Base-by-base conservation (phyloP, 2,329 filamentous ascomycete species). In the Neobulgaria alba region DNA sequence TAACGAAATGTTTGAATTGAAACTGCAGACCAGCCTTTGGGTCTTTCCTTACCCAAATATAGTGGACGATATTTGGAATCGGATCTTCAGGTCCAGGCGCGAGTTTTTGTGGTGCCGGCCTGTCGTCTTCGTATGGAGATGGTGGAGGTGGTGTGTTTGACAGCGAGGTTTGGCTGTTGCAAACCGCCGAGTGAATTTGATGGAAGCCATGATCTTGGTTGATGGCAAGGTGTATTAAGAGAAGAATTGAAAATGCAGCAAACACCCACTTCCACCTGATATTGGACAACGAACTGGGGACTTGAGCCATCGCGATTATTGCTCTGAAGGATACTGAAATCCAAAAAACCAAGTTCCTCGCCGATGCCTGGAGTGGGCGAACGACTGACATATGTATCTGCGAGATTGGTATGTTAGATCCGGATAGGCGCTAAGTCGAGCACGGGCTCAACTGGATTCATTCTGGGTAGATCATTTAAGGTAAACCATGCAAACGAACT, bases 51-150 rank as follows among this genome's bases (percentile, higher is more conserved):
- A 38, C 26, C 29, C 36, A 38, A 10, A 38, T 34, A 17, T 42
- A 42, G 29, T 42, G 40, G 16, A 33, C 34, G 12, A 42, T 37
- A 20, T 42, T 42, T 7, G 34, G 40, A 10, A 42, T 42, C 12
- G 23, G 23, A 12, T 26, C 23, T 7, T 7, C 7, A 26, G 23
- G 23, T n/a, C n/a, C n/a, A n/a, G n/a, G n/a, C n/a, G n/a, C n/a
- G n/a, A n/a, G n/a, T n/a, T n/a, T n/a, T n/a, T n/a, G n/a, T n/a
- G n/a, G n/a, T n/a, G n/a, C n/a, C n/a, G n/a, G n/a, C n/a, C n/a
- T n/a, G n/a, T n/a, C n/a, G n/a, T n/a, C n/a, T 12, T 26, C 23
- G 12, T 26, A 26, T 7, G 7, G 7, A 12, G 23, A 26, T 7
- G 23, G 23, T 12, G 23, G 7, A 12, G 23, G 23, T 26, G 23